Evolutionary conservation across 768 basidiomycete genomes (phyloP), one percentile per base, ranked within the genome.

Genomic region (Trametes maxima): DNA sequence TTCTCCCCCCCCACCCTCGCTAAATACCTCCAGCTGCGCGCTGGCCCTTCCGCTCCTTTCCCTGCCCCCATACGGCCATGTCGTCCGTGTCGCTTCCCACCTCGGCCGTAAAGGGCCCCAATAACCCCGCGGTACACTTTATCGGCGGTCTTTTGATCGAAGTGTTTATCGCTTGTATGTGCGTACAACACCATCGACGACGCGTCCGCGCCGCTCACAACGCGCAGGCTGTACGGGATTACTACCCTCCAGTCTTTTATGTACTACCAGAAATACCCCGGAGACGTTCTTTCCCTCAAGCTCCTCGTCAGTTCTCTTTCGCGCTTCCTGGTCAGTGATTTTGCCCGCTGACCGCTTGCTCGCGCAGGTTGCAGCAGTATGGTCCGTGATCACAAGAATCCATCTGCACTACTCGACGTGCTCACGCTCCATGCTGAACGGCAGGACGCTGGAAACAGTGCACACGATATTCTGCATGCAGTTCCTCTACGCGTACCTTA

Each of bases 391-490:
- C 35, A n/a, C n/a, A 17, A 21, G 1, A 1, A 4, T 19, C 3
- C 11, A 13, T 21, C n/a, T 51, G 17, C 46, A 25, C 10, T 25
- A 13, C 33, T 8, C 8, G 22, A 17, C 17, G 7, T 8, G 12
- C 33, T 45, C 12, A n/a, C 16, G 19, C 21, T 7, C 36, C 16
- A 33, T 54, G 25, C 21, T 13, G 5, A 2, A 10, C 16, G 16
- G 0, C 50, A 62, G 60, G 60, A 8, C 40, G 10, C 60, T 62
- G 33, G 60, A 62, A 40, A 46, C 55, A 1, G 55, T 57, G 35
- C 60, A 62, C 28, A 62, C 60, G 3, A 49, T 47, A 7, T 62
- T 57, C n/a, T 62, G 60, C 44, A 62, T 62, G 43, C 55, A 57
- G 35, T 57, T 62, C 60, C 35, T 62, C 28, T 62, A 62, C 37